Conservation (phyloP, 495 filamentous ascomycete genomes). For the Podospora anserina region DNA sequence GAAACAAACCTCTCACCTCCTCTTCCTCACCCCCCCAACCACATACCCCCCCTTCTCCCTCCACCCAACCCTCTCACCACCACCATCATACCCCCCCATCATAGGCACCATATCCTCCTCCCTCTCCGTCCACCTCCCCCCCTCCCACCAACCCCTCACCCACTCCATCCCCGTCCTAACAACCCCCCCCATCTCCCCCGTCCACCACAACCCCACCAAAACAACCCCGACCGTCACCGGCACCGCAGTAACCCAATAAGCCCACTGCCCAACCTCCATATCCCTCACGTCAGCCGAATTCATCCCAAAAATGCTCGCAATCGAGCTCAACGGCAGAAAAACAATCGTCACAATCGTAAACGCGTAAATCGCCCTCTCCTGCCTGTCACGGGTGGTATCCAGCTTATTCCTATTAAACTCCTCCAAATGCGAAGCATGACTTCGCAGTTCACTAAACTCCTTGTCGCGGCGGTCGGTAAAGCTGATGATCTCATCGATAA, state of each 20-base stretch:
- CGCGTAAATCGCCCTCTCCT: slow-evolving; percentile 50
- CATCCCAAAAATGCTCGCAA: slow-evolving; percentile 61
- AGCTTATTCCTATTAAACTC: slow-evolving; percentile 33
- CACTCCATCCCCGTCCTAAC: not conserved
- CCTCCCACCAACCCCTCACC: not conserved
- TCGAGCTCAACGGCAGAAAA: slow-evolving; percentile 60
- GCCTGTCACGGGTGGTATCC: slow-evolving; percentile 40
- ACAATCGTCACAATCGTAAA: slow-evolving; percentile 64
- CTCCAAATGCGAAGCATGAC: not conserved
- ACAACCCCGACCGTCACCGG: slow-evolving; percentile 45
- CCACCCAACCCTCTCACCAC: not conserved
- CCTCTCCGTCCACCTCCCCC: not conserved
- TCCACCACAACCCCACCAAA: slow-evolving; percentile 36
- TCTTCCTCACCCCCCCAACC: not conserved
- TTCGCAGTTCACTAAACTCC: slow-evolving; percentile 19
- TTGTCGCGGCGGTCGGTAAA: slow-evolving; percentile 8
- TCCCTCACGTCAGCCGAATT: slow-evolving; percentile 53
- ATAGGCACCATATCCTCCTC: not conserved
- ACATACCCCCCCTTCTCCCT: not conserved
- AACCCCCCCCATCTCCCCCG: slow-evolving; percentile 25
- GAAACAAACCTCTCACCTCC: not conserved
- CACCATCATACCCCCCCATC: not conserved
- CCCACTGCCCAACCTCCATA: slow-evolving; percentile 45
- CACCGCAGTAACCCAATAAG: slow-evolving; percentile 49
- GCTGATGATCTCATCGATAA: not conserved